Evolutionary conservation across 306 rosid species (phyloP), one percentile per base, ranked within the genome.

Genomic region (Sindora glabra): DNA sequence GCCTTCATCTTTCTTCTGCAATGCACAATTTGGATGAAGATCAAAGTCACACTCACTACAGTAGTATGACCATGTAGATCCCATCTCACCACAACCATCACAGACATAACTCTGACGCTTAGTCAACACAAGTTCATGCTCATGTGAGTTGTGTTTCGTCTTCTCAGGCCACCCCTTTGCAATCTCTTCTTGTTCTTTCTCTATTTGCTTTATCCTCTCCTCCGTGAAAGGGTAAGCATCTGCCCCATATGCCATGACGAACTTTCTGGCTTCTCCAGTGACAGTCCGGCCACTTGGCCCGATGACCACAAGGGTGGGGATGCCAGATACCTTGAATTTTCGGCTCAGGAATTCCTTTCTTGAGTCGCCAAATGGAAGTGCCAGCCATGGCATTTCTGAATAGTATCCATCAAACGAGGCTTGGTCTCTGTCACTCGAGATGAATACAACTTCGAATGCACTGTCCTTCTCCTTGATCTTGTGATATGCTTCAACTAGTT

Each of bases 331-430:
- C 73, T 54, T 84, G 74, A 87, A 90, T 49, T 19, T 78, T 42
- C 79, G 79, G 47, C 70, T 73, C 44, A 90, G 61, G 40, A 54
- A 45, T 59, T 70, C 69, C 70, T 84, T 87, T 73, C 97, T 87
- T 5, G 68, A 16, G 66, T 90, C 95, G 1, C 85, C 90, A 53
- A 62, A 84, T 36, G 97, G 95, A 61, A 87, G 81, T 14, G 94
- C 94, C 46, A 87, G 33, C 97, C 96, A 87, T 5, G 97, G 96
- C 97, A 90, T 90, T 57, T 48, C 73, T 0, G 72, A 70, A 68
- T 76, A 87, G 77, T 62, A 90, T 8, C 73, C 84, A 1, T 87
- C 76, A 23, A 87, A 90, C 3, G 90, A 65, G 36, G 54, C 49
- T 37, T 87, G 89, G 56, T 90, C 87, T 11, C 8, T 65, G 59